A percentile compares a stretch with the other conserved stretches of the same genome.
Evolutionary conservation across 805 yeast genomes (phyloP).

Genomic region (Danielia reshetovae): DNA sequence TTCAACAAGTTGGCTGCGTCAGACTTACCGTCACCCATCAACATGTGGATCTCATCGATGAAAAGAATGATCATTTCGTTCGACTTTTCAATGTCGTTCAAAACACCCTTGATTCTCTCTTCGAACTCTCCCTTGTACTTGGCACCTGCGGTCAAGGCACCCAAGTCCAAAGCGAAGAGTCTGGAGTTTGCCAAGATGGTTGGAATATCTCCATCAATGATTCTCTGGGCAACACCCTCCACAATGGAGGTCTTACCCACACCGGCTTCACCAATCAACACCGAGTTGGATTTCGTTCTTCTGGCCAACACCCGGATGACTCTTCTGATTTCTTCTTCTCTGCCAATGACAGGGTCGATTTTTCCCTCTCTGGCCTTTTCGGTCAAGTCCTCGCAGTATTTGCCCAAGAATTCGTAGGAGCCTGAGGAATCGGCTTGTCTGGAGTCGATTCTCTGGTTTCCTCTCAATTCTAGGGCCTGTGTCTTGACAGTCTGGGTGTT

Average conservation of each 20-base stretch:
- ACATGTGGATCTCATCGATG: slow-evolving; percentile 98
- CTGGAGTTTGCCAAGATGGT: slow-evolving; percentile 75
- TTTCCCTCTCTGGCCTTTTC: slow-evolving; percentile 91
- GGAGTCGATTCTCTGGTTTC: slow-evolving; percentile 87
- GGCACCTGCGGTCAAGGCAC: slow-evolving; percentile 98
- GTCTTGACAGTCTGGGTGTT: slow-evolving; percentile 69
- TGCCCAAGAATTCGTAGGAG: slow-evolving; percentile 75
- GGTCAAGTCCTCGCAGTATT: slow-evolving; percentile 92
- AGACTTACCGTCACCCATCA: slow-evolving; percentile 98
- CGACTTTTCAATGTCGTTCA: slow-evolving; percentile 88
- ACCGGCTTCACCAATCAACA: slow-evolving; percentile 98
- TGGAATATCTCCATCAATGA: slow-evolving; percentile 94
- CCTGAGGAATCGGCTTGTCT: slow-evolving; percentile 90
- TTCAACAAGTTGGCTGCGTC: slow-evolving; percentile 96
- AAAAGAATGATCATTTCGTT: slow-evolving; percentile 82
- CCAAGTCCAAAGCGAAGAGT: slow-evolving; percentile 85
- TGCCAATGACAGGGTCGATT: slow-evolving; percentile 96
- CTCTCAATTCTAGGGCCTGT: slow-evolving; percentile 79
- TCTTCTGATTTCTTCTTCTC: slow-evolving; percentile 97
- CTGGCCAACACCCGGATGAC: slow-evolving; percentile 95
- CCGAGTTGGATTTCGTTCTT: slow-evolving; percentile 94
- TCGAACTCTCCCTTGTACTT: slow-evolving; percentile 98
- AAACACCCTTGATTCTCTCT: slow-evolving; percentile 94
- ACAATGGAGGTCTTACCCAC: slow-evolving; percentile 98
- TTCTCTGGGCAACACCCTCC: slow-evolving; percentile 98